Conservation (phyloP, 2,329 filamentous ascomycete species). For the Calonectria multiphialidica region DNA sequence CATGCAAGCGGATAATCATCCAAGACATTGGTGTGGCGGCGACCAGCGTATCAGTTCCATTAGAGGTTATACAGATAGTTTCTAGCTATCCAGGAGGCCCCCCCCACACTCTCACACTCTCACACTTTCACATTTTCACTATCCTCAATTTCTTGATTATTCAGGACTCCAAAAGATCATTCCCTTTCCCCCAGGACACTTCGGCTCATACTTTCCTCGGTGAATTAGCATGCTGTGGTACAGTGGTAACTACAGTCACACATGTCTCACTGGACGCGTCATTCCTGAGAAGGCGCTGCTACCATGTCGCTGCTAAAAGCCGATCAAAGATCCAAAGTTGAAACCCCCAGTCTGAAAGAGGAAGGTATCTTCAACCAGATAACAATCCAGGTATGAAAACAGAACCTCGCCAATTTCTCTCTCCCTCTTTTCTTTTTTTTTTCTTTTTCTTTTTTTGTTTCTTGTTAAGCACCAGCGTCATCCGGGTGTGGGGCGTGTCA, state of each 20-base stretch:
- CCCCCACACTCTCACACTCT: no score
- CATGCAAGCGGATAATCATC: slow-evolving; percentile 6
- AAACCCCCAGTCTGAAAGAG: not conserved
- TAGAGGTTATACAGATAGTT: not conserved
- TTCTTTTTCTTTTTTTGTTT: not conserved
- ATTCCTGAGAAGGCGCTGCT: not conserved
- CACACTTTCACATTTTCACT: no score
- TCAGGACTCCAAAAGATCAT: not conserved
- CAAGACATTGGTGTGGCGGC: not conserved
- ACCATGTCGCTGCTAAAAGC: not conserved
- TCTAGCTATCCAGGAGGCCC: not conserved
- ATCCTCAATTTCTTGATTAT: not conserved
- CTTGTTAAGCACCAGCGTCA: not conserved
- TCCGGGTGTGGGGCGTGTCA: not conserved
- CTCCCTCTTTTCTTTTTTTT: no score
- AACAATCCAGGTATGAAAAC: slow-evolving; percentile 14
- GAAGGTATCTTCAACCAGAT: slow-evolving; percentile 4
- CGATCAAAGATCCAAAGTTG: slow-evolving; percentile 2
- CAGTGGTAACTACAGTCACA: not conserved
- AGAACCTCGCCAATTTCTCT: not conserved
- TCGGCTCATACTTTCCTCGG: not conserved
- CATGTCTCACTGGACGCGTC: not conserved
- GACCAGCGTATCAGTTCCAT: not conserved
- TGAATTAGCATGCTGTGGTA: not conserved
- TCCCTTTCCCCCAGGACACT: not conserved